Base-by-base conservation (phyloP, 371 early-diverging fungal species). In the Umbelopsis sp. region DNA sequence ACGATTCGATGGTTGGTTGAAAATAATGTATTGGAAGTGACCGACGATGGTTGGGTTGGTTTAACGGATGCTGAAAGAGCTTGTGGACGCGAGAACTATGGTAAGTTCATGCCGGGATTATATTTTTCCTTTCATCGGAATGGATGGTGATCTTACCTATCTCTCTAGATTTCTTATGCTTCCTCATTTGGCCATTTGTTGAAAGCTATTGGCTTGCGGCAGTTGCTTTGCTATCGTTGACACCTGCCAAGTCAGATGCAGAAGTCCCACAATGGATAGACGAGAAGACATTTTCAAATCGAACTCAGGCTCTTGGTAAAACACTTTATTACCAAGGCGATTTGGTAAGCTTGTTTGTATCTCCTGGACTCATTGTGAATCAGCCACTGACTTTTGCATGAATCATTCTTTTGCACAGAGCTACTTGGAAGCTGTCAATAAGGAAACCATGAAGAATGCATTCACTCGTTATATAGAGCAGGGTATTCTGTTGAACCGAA, bases 191-290 rank as follows among this genome's bases (percentile, higher is more conserved):
- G 96, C 94, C 94, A 16, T 96, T 94, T 72, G 82, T 96, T 44
- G 96, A 96, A 73, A 91, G 93, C 22, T 96, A 96, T 72, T 96
- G 96, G 96, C 80, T 91, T 22, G 89, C 89, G 20, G 86, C 88
- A 9, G 82, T 90, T 38, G 83, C 87, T 63, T 68, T 90, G 46
- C 89, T 87, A 67, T 79, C 89, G 4, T 72, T 92, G 57, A 78
- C 86, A 8, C 87, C 87, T 4, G 71, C 80, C 9, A 68, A 48
- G 14, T 38, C 72, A 8, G 50, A 44, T 12, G 48, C 74, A 46
- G 46, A 69, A 48, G 65, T 50, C 22, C 76, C 81, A 68, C 72
- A 74, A 45, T 93, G 93, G 92, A 80, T 92, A 6, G 91, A 92
- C 62, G 89, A 90, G 65, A 80, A 85, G 24, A 72, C 86, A 24